These are phyloP conservation scores for Verticillium isaacii DNA, from an alignment of 2,329 filamentous ascomycete species.

Conservation along the genomic window DNA sequence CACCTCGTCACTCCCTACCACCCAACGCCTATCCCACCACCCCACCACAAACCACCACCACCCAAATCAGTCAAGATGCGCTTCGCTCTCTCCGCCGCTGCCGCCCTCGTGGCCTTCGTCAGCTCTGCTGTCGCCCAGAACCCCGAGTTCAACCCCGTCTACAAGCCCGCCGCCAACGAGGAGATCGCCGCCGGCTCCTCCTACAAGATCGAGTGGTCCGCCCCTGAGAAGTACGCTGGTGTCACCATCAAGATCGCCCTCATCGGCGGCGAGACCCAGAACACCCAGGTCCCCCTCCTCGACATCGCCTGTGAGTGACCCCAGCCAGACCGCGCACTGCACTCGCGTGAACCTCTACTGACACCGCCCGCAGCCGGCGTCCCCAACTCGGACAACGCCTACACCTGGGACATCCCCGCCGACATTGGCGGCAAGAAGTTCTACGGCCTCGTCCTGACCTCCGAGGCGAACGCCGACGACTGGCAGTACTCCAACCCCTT, in stretches of 20 bases:
- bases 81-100: slow-evolving; percentile 38
- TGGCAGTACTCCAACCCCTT: slow-evolving; percentile 64
- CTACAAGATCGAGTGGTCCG: slow-evolving; percentile 46
- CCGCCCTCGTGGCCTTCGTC: slow-evolving; percentile 47
- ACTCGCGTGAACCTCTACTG: background rate
- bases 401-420: slow-evolving; percentile 45
- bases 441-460: slow-evolving; percentile 55
- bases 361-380: slow-evolving; percentile 34
- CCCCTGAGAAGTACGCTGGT: slow-evolving; percentile 32
- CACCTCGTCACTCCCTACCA: background rate
- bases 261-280: slow-evolving; percentile 43
- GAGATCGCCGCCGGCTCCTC: slow-evolving; percentile 41
- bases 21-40: background rate
- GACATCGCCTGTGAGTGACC: slow-evolving; percentile 46
- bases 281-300: slow-evolving; percentile 34
- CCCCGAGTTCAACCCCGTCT: slow-evolving; percentile 51
- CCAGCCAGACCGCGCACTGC: background rate
- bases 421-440: slow-evolving; percentile 37
- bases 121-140: slow-evolving; percentile 49
- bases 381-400: slow-evolving; percentile 37
- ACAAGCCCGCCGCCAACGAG: slow-evolving; percentile 37
- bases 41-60: slow-evolving; percentile 7
- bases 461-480: slow-evolving; percentile 35
- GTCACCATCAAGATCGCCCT: slow-evolving; percentile 47
- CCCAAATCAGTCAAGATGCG: slow-evolving; percentile 43